phyloP scores from a whole-genome alignment of 2,329 filamentous ascomycete species.

The Coniella lustricola region DNA sequence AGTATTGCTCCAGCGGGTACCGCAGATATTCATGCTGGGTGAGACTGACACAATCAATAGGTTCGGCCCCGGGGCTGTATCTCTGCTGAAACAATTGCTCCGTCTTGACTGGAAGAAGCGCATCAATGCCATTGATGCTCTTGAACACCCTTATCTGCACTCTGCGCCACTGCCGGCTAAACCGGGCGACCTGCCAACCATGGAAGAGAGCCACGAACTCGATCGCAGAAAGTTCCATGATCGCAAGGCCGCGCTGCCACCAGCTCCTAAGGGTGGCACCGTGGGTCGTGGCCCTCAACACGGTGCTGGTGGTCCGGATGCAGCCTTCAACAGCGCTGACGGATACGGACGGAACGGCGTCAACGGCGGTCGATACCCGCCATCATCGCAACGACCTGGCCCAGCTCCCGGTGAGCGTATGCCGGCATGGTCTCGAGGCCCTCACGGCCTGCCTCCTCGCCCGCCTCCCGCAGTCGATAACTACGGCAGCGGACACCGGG shows the following conservation, averaged over 20 bases:
- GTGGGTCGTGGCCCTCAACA: slow-evolving; percentile 62
- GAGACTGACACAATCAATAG: slow-evolving; percentile 28
- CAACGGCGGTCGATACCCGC: slow-evolving; percentile 39
- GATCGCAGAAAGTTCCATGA: slow-evolving; percentile 87
- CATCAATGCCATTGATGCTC: slow-evolving; percentile 87
- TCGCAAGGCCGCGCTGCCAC: slow-evolving; percentile 75
- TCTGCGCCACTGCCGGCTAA: slow-evolving; percentile 69
- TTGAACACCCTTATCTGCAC: slow-evolving; percentile 88
- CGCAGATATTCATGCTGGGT: not conserved
- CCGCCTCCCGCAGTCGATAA: slow-evolving; percentile 40
- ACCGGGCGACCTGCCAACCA: slow-evolving; percentile 80
- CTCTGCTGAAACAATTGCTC: slow-evolving; percentile 73
- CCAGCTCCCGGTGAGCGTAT: slow-evolving; percentile 27
- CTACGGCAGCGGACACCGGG: slow-evolving; percentile 16
- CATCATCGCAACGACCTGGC: slow-evolving; percentile 26
- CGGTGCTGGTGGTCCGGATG: slow-evolving; percentile 38
- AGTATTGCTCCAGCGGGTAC: not conserved
- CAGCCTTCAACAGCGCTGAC: slow-evolving; percentile 45
- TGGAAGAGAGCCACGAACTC: slow-evolving; percentile 94
- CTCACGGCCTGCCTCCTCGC: slow-evolving; percentile 38
- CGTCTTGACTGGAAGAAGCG: slow-evolving; percentile 83
- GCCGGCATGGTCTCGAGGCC: slow-evolving; percentile 48
- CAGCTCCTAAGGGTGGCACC: slow-evolving; percentile 84
- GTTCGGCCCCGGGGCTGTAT: slow-evolving; percentile 64
- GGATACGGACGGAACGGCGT: slow-evolving; percentile 43